Percentiles rank a stretch among this genome's conserved stretches.
Conservation (phyloP, 208 protist species). For the Acanthamoeba lenticulata region DNA sequence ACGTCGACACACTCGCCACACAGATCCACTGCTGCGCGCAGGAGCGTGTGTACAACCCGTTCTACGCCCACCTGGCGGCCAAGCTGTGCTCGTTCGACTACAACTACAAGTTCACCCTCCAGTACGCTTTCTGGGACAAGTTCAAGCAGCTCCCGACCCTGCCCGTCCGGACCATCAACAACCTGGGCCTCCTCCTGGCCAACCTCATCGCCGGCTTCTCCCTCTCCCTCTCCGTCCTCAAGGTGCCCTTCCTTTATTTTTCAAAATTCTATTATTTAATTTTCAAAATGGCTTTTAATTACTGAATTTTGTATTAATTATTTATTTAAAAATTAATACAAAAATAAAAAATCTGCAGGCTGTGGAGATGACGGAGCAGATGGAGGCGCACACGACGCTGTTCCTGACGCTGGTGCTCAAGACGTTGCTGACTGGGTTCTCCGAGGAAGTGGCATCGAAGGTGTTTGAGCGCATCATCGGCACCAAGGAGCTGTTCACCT, state of each 20-base stretch:
- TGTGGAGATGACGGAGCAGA: background rate
- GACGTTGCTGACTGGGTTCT: slow-evolving; percentile 5
- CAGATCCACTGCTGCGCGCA: background rate
- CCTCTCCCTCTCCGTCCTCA: slow-evolving; percentile 54
- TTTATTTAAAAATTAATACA: too few relatives aligned
- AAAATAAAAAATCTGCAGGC: background rate
- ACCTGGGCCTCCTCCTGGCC: slow-evolving; percentile 12
- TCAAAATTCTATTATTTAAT: background rate
- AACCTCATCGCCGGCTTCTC: slow-evolving; percentile 45
- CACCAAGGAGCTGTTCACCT: slow-evolving; percentile 17
- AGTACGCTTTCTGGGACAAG: slow-evolving; percentile 50
- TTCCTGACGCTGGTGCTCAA: background rate
- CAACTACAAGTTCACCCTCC: slow-evolving; percentile 59
- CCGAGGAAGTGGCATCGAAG: background rate
- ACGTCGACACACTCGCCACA: background rate
- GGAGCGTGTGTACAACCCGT: slow-evolving; percentile 18
- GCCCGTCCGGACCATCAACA: background rate
- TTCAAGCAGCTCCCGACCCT: slow-evolving; percentile 42
- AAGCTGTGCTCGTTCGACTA: slow-evolving; percentile 39
- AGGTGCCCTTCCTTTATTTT: background rate
- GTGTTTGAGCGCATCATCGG: slow-evolving; percentile 27
- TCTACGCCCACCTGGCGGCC: slow-evolving; percentile 40
- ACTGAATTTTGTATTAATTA: too few relatives aligned
- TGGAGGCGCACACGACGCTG: slow-evolving; percentile 3
- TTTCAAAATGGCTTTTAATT: background rate